Base-by-base conservation (phyloP, 2,329 filamentous ascomycete genomes). In the Neofusicoccum ribis region DNA sequence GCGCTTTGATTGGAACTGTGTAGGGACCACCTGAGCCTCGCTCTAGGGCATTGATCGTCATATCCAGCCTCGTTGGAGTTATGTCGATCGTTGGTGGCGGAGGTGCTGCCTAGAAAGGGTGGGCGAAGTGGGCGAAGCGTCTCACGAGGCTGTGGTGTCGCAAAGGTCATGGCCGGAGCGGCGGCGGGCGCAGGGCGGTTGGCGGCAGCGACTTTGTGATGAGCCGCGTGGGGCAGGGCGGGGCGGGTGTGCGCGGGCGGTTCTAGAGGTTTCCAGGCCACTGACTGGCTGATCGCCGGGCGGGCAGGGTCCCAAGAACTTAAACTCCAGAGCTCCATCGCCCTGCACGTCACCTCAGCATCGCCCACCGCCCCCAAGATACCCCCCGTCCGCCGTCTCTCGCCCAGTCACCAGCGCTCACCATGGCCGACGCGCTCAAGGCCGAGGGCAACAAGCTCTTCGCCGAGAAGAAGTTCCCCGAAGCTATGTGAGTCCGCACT, bases 391-490 rank as follows among this genome's bases (percentile, higher is more conserved):
- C 59, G 39, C 47, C 17, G 20, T 34, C 14, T 11, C 8, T 12
- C 17, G 34, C 36, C 12, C 34, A 27, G 31, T 34, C 23, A 31
- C 20, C 47, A 27, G 44, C 23, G 23, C 39, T 41, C 66, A 81
- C 44, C 69, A 89, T 89, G 87, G 87, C 88, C 70, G 88, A 90
- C 80, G 85, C 94, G 87, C 88, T 99, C 74, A 99, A 99, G 85
- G 92, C 93, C 75, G 90, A 95, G 78, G 95, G 94, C 84, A 99
- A 99, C 86, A 96, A 96, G 85, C 93, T 96, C 81, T 99, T 99
- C 80, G 90, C 92, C 70, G 93, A 92, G 68, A 98, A 98, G 86
- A 93, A 98, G 81, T 99, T 97, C 79, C 86, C 93, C 74, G 92
- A 94, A 79, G 95, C 95, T 76, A 88, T 97, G 94, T 98, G 86